phyloP scores from a whole-genome alignment of 176 grass and related monocot genomes.

The Aechmea fasciata region DNA sequence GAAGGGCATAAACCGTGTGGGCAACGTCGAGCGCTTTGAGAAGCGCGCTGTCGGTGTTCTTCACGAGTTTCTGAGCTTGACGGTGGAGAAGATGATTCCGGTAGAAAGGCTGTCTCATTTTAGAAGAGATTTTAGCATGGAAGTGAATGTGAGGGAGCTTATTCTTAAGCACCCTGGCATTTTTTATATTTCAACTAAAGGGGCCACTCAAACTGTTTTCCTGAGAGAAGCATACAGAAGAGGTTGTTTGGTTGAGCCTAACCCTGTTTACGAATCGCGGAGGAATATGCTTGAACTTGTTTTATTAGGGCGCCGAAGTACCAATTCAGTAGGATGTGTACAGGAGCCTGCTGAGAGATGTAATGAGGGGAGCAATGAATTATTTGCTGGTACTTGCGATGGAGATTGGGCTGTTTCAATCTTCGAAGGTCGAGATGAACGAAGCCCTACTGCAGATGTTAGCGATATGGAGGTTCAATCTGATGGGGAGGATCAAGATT shows the following conservation, averaged over 20 bases:
- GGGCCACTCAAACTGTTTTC: constrained; percentile 36
- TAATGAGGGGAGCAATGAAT: constrained; percentile 9
- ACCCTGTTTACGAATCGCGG: constrained; percentile 33
- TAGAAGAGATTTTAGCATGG: constrained; percentile 36
- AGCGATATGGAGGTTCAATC: neutral
- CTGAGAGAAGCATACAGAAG: constrained; percentile 49
- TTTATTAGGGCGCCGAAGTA: constrained; percentile 22
- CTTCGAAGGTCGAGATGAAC: neutral
- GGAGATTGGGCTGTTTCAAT: neutral
- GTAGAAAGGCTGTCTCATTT: constrained; percentile 51
- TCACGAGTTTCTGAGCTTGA: constrained; percentile 48
- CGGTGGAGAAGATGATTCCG: constrained; percentile 40
- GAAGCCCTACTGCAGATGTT: neutral
- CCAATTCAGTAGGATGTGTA: constrained; percentile 15
- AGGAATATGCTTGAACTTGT: constrained; percentile 52
- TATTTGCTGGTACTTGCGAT: neutral
- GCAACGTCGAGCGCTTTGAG: constrained; percentile 29
- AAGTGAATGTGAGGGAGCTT: constrained; percentile 48
- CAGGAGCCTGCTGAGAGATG: constrained; percentile 6
- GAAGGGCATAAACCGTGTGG: constrained; percentile 17
- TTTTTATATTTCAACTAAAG: constrained; percentile 68
- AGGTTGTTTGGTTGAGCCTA: constrained; percentile 36
- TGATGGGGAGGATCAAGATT: neutral
- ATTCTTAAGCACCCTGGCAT: constrained; percentile 59
- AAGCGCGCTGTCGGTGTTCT: constrained; percentile 48